phyloP scores from a whole-genome alignment of 495 filamentous ascomycete species.

The Hypomontagnella submonticulosa region DNA sequence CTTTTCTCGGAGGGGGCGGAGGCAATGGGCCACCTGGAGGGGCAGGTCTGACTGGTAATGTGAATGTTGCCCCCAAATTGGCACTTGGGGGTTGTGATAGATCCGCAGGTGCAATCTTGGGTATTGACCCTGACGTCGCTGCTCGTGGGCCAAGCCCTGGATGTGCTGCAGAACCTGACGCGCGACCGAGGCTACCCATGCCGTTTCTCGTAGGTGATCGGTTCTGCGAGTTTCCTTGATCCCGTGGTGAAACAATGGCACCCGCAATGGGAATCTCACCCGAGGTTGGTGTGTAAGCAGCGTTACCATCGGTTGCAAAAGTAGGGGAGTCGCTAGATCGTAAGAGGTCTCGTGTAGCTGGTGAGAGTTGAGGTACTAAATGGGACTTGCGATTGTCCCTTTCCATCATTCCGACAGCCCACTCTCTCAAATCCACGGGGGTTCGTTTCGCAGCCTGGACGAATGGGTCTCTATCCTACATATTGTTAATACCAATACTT shows the following conservation, averaged over 20 bases:
- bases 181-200: slow-evolving; percentile 53
- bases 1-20: slow-evolving; percentile 59
- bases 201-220: slow-evolving; percentile 58
- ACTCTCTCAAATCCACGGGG: slow-evolving; percentile 87
- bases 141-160: slow-evolving; percentile 62
- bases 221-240: slow-evolving; percentile 53
- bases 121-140: slow-evolving; percentile 57
- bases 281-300: slow-evolving; percentile 66
- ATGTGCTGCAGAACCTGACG: slow-evolving; percentile 58
- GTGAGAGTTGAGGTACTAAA: slow-evolving; percentile 74
- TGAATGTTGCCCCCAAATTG: slow-evolving; percentile 53
- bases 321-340: slow-evolving; percentile 64
- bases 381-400: slow-evolving; percentile 92
- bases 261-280: slow-evolving; percentile 74
- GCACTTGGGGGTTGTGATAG: slow-evolving; percentile 42
- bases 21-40: slow-evolving; percentile 56
- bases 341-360: slow-evolving; percentile 66
- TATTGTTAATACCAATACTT: slow-evolving; percentile 33
- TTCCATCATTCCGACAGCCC: slow-evolving; percentile 92
- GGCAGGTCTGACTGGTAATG: slow-evolving; percentile 60
- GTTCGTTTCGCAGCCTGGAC: slow-evolving; percentile 95
- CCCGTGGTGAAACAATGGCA: slow-evolving; percentile 56
- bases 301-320: slow-evolving; percentile 49
- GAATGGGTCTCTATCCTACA: slow-evolving; percentile 87
- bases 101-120: slow-evolving; percentile 48